phyloP scores from a whole-genome alignment of 2,329 filamentous ascomycete species.

The Aspergillus melleus region DNA sequence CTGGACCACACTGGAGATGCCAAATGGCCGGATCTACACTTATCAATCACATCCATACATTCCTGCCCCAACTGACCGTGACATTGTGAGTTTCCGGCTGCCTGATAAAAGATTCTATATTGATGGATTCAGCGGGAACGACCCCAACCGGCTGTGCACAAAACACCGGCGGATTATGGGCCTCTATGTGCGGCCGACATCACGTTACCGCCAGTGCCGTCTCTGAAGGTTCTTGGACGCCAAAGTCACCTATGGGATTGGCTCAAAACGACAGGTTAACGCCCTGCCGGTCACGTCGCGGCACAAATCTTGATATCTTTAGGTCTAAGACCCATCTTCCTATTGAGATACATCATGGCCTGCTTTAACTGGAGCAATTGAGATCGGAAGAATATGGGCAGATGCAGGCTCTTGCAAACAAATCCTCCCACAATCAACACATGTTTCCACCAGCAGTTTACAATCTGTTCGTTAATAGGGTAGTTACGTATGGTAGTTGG shows the following conservation, averaged over 20 bases:
- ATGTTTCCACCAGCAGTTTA: too few species aligned
- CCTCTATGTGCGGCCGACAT: neutral
- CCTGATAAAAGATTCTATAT: too few species aligned
- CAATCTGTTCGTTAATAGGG: too few species aligned
- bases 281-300: neutral
- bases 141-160: conserved; percentile 9
- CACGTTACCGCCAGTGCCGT: neutral
- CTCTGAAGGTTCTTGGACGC: neutral
- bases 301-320: neutral
- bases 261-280: neutral
- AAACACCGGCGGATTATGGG: conserved; percentile 12
- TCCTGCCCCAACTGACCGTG: too few species aligned
- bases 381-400: neutral
- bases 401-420: neutral
- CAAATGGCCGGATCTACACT: too few species aligned
- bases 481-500: too few species aligned
- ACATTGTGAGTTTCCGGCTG: too few species aligned
- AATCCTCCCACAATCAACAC: neutral
- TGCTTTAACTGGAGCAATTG: neutral
- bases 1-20: too few species aligned
- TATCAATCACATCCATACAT: too few species aligned
- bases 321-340: neutral
- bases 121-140: neutral
- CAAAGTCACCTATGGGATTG: neutral
- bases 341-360: neutral